Evolutionary conservation across 768 basidiomycete genomes (phyloP).

Genomic region (Boletus reticuloceps): DNA sequence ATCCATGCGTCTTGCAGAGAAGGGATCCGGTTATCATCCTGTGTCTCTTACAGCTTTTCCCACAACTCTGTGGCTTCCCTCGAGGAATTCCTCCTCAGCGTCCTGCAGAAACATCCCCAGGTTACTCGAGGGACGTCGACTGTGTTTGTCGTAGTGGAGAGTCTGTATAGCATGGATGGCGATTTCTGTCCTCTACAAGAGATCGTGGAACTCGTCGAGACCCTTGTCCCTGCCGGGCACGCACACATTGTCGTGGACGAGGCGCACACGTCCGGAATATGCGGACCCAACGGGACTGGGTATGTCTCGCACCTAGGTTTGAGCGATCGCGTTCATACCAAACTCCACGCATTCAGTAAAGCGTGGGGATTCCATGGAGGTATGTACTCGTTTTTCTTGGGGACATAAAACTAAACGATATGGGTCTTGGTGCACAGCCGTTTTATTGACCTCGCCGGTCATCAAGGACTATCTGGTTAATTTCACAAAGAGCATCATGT

Average conservation of each 20-base stretch:
- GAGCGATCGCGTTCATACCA: constrained; percentile 40
- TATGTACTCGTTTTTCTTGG: not conserved
- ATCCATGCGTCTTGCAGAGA: constrained; percentile 54
- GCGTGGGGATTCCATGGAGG: constrained; percentile 24
- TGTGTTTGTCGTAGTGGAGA: constrained; percentile 52
- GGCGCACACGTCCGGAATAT: constrained; percentile 55
- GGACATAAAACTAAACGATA: not conserved
- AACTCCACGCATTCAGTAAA: constrained; percentile 55
- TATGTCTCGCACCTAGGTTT: constrained; percentile 40
- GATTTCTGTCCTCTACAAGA: constrained; percentile 46
- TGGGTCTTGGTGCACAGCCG: constrained; percentile 5
- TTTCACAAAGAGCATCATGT: constrained; percentile 18
- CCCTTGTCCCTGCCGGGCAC: constrained; percentile 34
- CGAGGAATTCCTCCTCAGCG: constrained; percentile 21
- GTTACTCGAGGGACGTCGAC: constrained; percentile 26
- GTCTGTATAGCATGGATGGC: constrained; percentile 62
- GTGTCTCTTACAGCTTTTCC: constrained; percentile 33
- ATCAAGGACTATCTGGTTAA: constrained; percentile 21
- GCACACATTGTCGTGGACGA: constrained; percentile 54
- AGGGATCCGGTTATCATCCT: constrained; percentile 42
- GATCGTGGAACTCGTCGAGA: constrained; percentile 40
- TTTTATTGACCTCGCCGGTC: constrained; percentile 17
- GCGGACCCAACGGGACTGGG: constrained; percentile 47
- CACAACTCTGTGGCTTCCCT: constrained; percentile 45
- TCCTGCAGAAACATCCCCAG: constrained; percentile 24